Conservation (phyloP, 768 basidiomycete genomes). For the Coprinopsis cinerea region DNA sequence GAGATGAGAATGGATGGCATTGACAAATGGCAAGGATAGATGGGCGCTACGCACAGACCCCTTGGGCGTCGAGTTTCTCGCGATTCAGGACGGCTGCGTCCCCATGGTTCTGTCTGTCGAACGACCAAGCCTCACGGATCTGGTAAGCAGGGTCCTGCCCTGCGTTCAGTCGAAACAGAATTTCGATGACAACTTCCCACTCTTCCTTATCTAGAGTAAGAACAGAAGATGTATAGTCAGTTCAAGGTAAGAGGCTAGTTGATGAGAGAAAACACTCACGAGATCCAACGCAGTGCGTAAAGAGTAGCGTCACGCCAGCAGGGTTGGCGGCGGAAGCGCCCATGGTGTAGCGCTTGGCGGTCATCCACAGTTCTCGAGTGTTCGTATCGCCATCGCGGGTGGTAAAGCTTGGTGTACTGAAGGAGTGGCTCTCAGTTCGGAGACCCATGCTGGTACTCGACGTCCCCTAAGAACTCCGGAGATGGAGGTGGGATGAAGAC, state of each 20-base stretch:
- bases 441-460: no score
- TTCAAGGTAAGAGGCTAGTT: not conserved
- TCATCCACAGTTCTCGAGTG: slow-evolving; percentile 19
- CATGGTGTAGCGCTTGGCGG: slow-evolving; percentile 38
- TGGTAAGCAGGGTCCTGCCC: slow-evolving; percentile 12
- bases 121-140: slow-evolving; percentile 43
- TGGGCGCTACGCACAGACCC: slow-evolving; percentile 28
- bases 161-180: slow-evolving; percentile 28
- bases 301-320: slow-evolving; percentile 37
- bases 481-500: not conserved
- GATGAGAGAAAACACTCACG: slow-evolving; percentile 27
- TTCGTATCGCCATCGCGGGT: not conserved
- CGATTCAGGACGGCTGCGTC: slow-evolving; percentile 41
- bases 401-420: not conserved
- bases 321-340: slow-evolving; percentile 19
- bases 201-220: slow-evolving; percentile 43
- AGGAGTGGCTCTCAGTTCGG: not conserved
- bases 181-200: slow-evolving; percentile 44
- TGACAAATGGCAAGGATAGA: not conserved
- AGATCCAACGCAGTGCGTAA: slow-evolving; percentile 42
- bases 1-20: not conserved
- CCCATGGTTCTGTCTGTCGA: slow-evolving; percentile 48
- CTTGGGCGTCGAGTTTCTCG: slow-evolving; percentile 23
- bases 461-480: not conserved
- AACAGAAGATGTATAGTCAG: not conserved